Evolutionary conservation across 1,284 basidiomycete genomes (phyloP), one percentile per base, ranked within the genome.

Genomic region (Xanthoconium separans): DNA sequence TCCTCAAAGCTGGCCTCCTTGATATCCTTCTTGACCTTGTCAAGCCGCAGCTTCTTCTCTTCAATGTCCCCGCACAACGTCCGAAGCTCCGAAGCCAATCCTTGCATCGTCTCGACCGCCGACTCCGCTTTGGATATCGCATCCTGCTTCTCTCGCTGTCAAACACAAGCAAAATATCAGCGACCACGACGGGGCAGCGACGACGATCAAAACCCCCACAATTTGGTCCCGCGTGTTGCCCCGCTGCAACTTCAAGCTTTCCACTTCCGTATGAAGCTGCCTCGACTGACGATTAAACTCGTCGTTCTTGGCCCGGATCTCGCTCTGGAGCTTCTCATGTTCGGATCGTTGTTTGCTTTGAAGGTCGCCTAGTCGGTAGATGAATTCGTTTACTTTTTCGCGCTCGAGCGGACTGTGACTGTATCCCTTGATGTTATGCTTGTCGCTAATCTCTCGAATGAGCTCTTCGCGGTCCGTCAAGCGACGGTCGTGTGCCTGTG

Each of bases 401-500:
- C 83, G 77, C 49, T 83, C 83, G 24, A 93, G 76, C 1, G 84
- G 83, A 2, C 81, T 77, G 42, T 79, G 75, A 53, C 83, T 84
- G 64, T 84, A 95, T 0, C 92, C 93, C 50, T 83, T 81, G 61
- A 97, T 85, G 24, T 82, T 78, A 60, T 91, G 78, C 56, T 82
- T 82, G 43, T 83, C 75, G 44, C 85, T 81, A 10, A 93, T 82
- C 36, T 87, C 81, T 24, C 81, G 82, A 53, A 98, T 87, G 30
- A 87, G 74, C 10, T 79, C 75, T 67, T 95, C 93, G 24, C 95
- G 84, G 11, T 87, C 85, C 2, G 71, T 66, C 33, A 95, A 72
- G n/a, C 89, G 87, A 50, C 81, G 75, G 55, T 88, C 82, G 70
- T 96, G 91, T 9, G 82, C 81, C 91, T 95, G 48, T 49, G n/a